Conservation (phyloP, 75 land plant genomes). For the Pinus taeda region DNA sequence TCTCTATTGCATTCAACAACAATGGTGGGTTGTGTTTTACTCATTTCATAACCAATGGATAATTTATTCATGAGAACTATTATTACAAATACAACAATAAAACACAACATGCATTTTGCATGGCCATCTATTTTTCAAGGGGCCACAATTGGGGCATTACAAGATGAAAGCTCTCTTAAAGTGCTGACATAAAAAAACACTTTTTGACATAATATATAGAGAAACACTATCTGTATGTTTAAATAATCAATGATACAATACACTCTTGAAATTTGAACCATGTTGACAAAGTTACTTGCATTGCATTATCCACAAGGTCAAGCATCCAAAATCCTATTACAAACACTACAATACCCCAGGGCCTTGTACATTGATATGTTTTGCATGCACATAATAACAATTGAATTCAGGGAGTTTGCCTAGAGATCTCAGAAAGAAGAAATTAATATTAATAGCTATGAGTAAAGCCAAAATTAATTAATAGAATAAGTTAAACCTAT, state of each 20-base stretch:
- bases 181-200: not conserved
- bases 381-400: slow-evolving; percentile 28
- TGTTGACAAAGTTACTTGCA: slow-evolving; percentile 51
- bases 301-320: slow-evolving; percentile 96
- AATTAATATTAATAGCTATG: not conserved
- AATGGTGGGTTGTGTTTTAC: no score
- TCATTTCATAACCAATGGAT: no score
- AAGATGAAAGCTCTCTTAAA: not conserved
- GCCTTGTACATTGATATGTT: slow-evolving; percentile 59
- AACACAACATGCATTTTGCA: no score
- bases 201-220: not conserved
- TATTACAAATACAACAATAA: no score
- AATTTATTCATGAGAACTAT: no score
- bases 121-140: no score
- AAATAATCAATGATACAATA: not conserved
- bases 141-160: no score
- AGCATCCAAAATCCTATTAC: slow-evolving; percentile 97
- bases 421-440: not conserved
- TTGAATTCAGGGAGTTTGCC: not conserved
- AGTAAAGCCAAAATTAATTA: not conserved
- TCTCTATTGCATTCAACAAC: no score
- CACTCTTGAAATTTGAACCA: not conserved
- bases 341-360: slow-evolving; percentile 76
- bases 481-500: not conserved
- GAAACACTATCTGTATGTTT: not conserved